Base-by-base conservation (phyloP, 2,329 filamentous ascomycete genomes). In the Falciphora oryzae region DNA sequence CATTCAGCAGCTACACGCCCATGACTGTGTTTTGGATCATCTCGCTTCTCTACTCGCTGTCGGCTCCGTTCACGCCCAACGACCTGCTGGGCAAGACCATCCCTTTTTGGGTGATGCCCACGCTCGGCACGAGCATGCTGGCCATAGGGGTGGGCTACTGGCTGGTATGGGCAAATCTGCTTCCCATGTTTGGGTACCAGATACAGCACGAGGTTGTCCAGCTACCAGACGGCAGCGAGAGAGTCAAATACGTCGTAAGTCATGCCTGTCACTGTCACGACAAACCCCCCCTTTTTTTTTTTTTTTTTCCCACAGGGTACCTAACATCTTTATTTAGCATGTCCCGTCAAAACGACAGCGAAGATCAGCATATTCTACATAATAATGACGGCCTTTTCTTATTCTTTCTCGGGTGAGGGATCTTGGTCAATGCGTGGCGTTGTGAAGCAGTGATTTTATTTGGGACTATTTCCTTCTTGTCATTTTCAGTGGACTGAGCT, bases 71-170 rank as follows among this genome's bases (percentile, higher is more conserved):
- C 59, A 71, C 72, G 25, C 67, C 67, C 22, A 73, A 72, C 65
- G 58, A 63, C 2, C 64, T 69, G 31, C 64, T 68, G 13, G 14
- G 38, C 0, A 32, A 62, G 11, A 65, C 27, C 11, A 60, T 60
- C 3, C 78, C 78, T 2, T 80, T 79, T 69, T 80, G 77, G 69
- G 73, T 80, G 2, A 79, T 76, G 53, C 77, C 78, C 0, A 72
- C 79, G 27, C 72, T 80, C 1, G 78, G 78, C 25, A 75, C 80
- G 18, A 71, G 71, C 18, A 73, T 81, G 8, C 66, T 79, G 57
- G 29, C 75, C 2, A 64, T 71, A 0, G 77, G 78, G 32, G 74
- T 73, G 0, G 65, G 73, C 1, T 79, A 79, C 69, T 74, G 72
- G 72, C 64, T 69, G 16, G 57, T 72, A 7, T 73, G 71, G 71